These are phyloP conservation scores for Actinomortierella wolfii DNA, from an alignment of 371 early-diverging fungal species.

Conservation along the genomic window DNA sequence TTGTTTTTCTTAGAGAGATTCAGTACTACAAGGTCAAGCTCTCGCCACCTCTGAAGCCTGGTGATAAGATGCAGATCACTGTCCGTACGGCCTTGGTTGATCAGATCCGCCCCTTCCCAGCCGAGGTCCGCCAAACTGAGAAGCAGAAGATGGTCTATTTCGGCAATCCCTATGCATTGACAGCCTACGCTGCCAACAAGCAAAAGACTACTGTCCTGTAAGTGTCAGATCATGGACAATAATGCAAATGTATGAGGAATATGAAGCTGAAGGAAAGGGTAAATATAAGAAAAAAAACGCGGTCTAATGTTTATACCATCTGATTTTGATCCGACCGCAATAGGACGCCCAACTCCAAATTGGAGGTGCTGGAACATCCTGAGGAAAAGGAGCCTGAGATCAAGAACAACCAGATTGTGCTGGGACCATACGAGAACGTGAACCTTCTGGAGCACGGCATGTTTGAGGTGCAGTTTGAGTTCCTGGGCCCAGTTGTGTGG, in stretches of 20 bases:
- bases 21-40: conserved; percentile 70
- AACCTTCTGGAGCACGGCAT: conserved; percentile 41
- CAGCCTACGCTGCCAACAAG: conserved; percentile 73
- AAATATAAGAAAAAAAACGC: background rate
- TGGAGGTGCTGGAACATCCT: conserved; percentile 26
- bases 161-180: conserved; percentile 65
- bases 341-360: conserved; percentile 20
- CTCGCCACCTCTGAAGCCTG: conserved; percentile 58
- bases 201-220: conserved; percentile 84
- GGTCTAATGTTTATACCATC: background rate
- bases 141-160: conserved; percentile 68
- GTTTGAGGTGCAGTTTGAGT: conserved; percentile 74
- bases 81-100: conserved; percentile 66
- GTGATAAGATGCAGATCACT: conserved; percentile 70
- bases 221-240: conserved; percentile 14
- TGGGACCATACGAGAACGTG: conserved; percentile 75
- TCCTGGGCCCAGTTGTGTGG: conserved; percentile 67
- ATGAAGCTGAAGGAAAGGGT: background rate
- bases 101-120: conserved; percentile 69
- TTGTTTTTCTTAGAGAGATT: conserved; percentile 44
- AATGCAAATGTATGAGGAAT: conserved; percentile 15
- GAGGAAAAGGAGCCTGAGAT: conserved; percentile 33
- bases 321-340: background rate
- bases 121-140: conserved; percentile 69
- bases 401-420: conserved; percentile 66